Evolutionary conservation across 163 green algal species (phyloP), one percentile per base, ranked within the genome.

Genomic region (Scenedesmus sp.): DNA sequence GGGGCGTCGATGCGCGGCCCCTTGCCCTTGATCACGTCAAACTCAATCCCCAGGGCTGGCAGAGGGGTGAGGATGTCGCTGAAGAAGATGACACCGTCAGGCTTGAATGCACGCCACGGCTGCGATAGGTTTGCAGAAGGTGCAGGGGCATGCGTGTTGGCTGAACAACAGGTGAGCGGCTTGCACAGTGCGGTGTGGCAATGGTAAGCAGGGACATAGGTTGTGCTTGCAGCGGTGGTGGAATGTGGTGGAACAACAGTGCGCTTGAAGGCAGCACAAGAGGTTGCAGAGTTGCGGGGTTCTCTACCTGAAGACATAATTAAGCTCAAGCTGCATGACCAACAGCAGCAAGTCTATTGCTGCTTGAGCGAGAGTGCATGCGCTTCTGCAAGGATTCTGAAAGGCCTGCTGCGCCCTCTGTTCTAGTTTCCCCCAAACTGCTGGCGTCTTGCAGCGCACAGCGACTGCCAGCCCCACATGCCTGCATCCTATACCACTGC

Each of bases 81-180:
- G 95, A 99, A 99, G 95, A 99, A 98, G 94, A 99, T 99, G 73
- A 99, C 97, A 80, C 97, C 98, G 84, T 99, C 98, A 1, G 98
- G 94, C 49, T 97, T 93, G 94, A 99, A 99, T 0, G 98, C 96
- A n/a, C 94, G 89, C 95, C 95, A 98, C 6, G 97, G 97, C 95
- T 98, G 97, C 91, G 76, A 56, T 9, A 53, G 42, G 30, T 40
- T n/a, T n/a, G 40, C 1, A 30, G 37, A 4, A 33, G 37, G 37
- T 30, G 9, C 2, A 20, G n/a, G 12, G n/a, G 9, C 26, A 42
- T n/a, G 24, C 1, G 46, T 53, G 46, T 53, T 53, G 46, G 46
- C 46, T 16, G 7, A 53, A 10, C 46, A 53, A 53, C 46, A 53
- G 46, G 46, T 53, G 51, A 61, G 51, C 7, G n/a, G 51, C 51